Evolutionary conservation across 2,329 filamentous ascomycete species (phyloP), one percentile per base, ranked within the genome.

Genomic region (Aspergillus sp.): DNA sequence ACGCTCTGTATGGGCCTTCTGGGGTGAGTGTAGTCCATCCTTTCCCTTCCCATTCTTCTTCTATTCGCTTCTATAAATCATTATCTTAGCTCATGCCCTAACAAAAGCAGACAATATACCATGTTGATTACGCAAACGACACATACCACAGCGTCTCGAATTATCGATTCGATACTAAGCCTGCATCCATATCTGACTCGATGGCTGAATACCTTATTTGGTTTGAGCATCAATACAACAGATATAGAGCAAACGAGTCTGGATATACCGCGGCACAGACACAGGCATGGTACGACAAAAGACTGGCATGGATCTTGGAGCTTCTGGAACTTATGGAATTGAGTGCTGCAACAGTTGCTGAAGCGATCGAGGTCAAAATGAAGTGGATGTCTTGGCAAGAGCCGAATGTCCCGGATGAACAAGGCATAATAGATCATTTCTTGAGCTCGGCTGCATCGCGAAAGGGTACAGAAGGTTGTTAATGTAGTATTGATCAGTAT

Each of bases 101-200:
- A 50, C 48, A 50, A 28, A 28, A 50, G 23, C 17, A 50, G 48
- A 4, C 11, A 3, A 5, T 11, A 28, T 28, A 50, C 28, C 22
- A 28, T 23, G 48, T 50, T 50, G 48, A 50, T 28, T 50, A 50
- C 23, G 28, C 23, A 28, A 50, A 50, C 48, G 48, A 50, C 48
- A 28, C 15, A 28, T 50, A 28, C 48, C 3, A 28, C 48, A 50
- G 48, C 23, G 48, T 50, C 34, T 38, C 15, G 17, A 38, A 3
- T 38, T 38, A 9, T 9, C 34, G 13, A 13, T 3, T 38, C 34
- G 34, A 38, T 38, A 38, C 8, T 13, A 38, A 38, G 34, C 34
- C 34, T 38, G 34, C 34, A 4, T 3, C 34, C 15, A 38, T 50
- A 28, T 50, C 48, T 17, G 5, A 50, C 48, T 28, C 19, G 22